phyloP scores from a whole-genome alignment of 2,329 filamentous ascomycete genomes.

The Fusarium nanum region DNA sequence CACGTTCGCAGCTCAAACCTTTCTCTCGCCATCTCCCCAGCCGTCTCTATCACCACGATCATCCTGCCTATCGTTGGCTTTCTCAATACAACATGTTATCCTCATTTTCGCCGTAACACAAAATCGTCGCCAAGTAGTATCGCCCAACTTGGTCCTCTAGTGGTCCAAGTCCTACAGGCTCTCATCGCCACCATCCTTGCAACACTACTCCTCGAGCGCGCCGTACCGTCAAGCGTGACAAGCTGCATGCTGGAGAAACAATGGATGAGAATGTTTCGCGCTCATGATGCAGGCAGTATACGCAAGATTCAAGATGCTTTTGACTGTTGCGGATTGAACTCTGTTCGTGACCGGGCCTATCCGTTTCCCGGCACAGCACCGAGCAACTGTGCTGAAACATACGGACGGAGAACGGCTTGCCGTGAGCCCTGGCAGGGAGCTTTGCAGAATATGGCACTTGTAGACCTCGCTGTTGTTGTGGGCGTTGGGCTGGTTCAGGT shows the following conservation, averaged over 20 bases:
- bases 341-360: conserved; percentile 68
- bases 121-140: conserved; percentile 36
- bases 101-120: conserved; percentile 47
- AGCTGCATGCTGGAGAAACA: conserved; percentile 66
- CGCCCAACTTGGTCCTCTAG: conserved; percentile 46
- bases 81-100: conserved; percentile 53
- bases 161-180: conserved; percentile 57
- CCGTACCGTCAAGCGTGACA: conserved; percentile 49
- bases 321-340: conserved; percentile 73
- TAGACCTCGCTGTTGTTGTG: conserved; percentile 66
- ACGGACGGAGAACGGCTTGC: conserved; percentile 61
- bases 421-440: conserved; percentile 66
- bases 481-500: conserved; percentile 69
- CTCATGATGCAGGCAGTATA: conserved; percentile 63
- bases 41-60: conserved; percentile 52
- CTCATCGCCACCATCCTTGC: conserved; percentile 58
- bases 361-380: conserved; percentile 62
- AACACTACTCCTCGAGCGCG: conserved; percentile 55
- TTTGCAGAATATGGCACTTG: conserved; percentile 64
- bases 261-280: conserved; percentile 67
- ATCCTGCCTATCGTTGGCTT: conserved; percentile 56
- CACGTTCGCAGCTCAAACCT: conserved; percentile 54
- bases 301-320: conserved; percentile 72
- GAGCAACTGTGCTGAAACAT: conserved; percentile 59
- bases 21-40: conserved; percentile 55